Conservation (phyloP, 2,329 filamentous ascomycete species). For the Geosmithia flava region DNA sequence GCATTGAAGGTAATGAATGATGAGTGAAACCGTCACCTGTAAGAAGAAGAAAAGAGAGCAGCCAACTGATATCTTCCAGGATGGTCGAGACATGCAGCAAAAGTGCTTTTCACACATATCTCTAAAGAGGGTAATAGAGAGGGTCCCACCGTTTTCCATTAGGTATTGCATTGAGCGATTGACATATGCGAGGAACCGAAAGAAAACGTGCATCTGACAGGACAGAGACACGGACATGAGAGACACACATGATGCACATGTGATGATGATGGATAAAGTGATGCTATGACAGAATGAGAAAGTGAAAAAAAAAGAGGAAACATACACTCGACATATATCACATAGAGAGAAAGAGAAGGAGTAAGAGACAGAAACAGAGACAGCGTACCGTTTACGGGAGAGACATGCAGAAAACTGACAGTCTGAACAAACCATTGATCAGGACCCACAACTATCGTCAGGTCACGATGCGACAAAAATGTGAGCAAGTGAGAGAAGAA, state of each 20-base stretch:
- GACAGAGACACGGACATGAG: neutral
- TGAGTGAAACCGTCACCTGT: too few relatives aligned
- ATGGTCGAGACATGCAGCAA: neutral
- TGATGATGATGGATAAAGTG: too few relatives aligned
- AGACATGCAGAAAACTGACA: neutral
- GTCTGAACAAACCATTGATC: neutral
- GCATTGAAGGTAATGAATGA: too few relatives aligned
- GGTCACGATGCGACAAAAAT: neutral
- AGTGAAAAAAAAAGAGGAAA: neutral
- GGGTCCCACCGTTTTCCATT: neutral
- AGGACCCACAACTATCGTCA: neutral
- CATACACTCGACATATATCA: neutral
- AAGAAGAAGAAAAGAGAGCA: neutral
- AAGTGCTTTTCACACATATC: neutral
- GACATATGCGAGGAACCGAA: neutral
- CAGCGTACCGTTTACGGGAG: neutral
- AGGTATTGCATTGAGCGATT: neutral
- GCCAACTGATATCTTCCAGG: too few relatives aligned
- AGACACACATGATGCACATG: too few relatives aligned
- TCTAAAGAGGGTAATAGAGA: neutral
- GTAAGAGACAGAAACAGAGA: neutral
- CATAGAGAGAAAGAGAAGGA: neutral
- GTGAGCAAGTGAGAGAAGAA: neutral
- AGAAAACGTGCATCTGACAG: neutral
- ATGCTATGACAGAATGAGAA: too few relatives aligned